phyloP scores from a whole-genome alignment of 1,139 yeast genomes.

The Debaryomyces coudertii region DNA sequence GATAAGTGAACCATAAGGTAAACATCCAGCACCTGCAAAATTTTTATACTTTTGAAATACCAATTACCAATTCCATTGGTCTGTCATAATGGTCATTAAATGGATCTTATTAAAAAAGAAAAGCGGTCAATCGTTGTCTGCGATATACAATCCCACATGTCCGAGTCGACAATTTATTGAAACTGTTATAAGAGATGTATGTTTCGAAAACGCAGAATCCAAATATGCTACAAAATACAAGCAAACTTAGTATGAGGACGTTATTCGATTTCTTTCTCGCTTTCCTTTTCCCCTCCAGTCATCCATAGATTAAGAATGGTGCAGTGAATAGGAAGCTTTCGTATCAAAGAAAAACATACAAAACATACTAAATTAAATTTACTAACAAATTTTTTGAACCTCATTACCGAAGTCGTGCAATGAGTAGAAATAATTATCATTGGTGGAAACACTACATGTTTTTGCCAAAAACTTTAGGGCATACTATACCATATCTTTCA shows the following conservation, averaged over 20 bases:
- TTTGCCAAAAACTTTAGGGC: neutral
- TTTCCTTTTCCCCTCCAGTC: slow-evolving; percentile 55
- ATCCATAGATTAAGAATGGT: slow-evolving; percentile 48
- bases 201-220: slow-evolving; percentile 45
- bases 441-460: neutral
- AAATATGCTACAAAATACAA: slow-evolving; percentile 28
- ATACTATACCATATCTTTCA: neutral
- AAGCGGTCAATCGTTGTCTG: no score
- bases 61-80: no score
- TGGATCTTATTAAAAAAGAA: no score
- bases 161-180: neutral
- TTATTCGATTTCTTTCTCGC: slow-evolving; percentile 35
- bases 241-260: slow-evolving; percentile 45
- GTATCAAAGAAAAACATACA: slow-evolving; percentile 44
- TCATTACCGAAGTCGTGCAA: neutral
- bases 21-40: neutral
- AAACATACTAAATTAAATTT: neutral
- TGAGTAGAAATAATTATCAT: neutral
- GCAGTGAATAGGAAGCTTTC: slow-evolving; percentile 66
- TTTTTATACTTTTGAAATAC: neutral
- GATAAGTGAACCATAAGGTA: neutral
- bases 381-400: slow-evolving; percentile 1
- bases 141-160: no score
- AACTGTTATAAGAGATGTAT: slow-evolving; percentile 12
- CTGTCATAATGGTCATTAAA: no score